A percentile compares a stretch with the other conserved stretches of the same genome.
Evolutionary conservation across 2,329 filamentous ascomycete species (phyloP).

Genomic region (Colletotrichum phormii): DNA sequence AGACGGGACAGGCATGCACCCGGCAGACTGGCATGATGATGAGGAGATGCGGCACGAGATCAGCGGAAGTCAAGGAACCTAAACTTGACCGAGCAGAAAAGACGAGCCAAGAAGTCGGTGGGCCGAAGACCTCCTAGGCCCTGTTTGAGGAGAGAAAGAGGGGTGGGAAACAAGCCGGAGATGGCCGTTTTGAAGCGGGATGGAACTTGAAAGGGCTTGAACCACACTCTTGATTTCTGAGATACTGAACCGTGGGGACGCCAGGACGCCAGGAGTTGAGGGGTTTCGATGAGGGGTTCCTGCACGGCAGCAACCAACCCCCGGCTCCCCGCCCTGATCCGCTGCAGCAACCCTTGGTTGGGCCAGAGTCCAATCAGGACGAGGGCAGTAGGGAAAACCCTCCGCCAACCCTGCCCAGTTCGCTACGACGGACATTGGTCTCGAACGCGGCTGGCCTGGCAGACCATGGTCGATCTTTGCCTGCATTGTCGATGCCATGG

Average conservation of each 20-base stretch:
- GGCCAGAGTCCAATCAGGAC: constrained; percentile 18
- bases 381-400: background rate
- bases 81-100: constrained; percentile 2
- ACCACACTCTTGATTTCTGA: background rate
- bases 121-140: background rate
- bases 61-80: constrained; percentile 20
- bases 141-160: background rate
- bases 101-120: background rate
- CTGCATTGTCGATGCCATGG: background rate
- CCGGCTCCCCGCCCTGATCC: constrained; percentile 27
- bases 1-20: constrained; percentile 23
- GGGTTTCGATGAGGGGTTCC: constrained; percentile 27
- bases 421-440: background rate
- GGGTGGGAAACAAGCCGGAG: constrained; percentile 26
- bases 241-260: background rate
- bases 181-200: constrained; percentile 3
- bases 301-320: constrained; percentile 21
- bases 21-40: constrained; percentile 25
- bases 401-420: constrained; percentile 12
- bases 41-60: constrained; percentile 32
- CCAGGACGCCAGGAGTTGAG: background rate
- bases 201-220: background rate
- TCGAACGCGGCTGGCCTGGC: constrained; percentile 5
- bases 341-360: constrained; percentile 15
- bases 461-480: constrained; percentile 7